A percentile compares a stretch with the other conserved stretches of the same genome.
Conservation (phyloP, 129 eudicot genomes). For the Apium graveolens region DNA sequence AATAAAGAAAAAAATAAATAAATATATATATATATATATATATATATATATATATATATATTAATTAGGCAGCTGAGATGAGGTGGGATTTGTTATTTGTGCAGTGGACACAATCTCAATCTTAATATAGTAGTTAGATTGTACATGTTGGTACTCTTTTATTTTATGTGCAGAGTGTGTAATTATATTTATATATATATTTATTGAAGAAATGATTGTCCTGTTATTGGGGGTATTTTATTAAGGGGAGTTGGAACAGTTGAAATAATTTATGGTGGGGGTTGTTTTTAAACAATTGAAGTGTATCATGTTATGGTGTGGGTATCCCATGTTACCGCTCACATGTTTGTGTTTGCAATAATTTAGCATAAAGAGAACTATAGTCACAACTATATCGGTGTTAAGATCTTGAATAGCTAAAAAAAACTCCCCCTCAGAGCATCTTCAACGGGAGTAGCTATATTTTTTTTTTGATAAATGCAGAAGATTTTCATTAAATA, state of each 20-base stretch:
- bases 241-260: background rate
- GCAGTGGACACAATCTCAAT: background rate
- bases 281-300: background rate
- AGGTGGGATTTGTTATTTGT: background rate
- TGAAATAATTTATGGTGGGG: background rate
- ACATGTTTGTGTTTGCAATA: background rate
- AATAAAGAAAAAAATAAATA: no score
- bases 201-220: background rate
- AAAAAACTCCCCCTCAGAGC: no score
- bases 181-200: background rate
- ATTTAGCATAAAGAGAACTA: background rate
- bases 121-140: slow-evolving; percentile 3
- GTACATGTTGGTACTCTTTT: slow-evolving; percentile 4
- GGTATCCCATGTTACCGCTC: slow-evolving; percentile 4
- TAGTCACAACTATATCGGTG: background rate
- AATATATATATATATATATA: no score
- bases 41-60: no score
- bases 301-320: slow-evolving; percentile 2
- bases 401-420: no score
- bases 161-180: background rate
- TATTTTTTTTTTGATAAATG: no score
- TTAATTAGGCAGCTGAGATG: background rate
- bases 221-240: background rate
- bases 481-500: no score
- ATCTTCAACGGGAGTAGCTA: no score